Evolutionary conservation across 2,329 filamentous ascomycete genomes (phyloP).

Genomic region (Coleophoma eucalyptorum): DNA sequence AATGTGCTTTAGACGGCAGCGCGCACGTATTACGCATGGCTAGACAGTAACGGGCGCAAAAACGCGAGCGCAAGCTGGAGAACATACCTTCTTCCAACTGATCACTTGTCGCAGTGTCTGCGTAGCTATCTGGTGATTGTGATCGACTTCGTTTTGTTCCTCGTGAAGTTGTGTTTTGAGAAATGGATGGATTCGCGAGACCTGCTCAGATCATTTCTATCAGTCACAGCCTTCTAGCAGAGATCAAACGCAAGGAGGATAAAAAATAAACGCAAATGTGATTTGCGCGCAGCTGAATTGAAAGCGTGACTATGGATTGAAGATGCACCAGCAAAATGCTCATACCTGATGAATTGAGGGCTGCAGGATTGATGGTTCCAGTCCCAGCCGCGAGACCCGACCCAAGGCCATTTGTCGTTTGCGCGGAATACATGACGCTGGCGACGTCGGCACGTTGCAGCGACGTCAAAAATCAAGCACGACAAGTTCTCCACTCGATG

Average conservation of each 20-base stretch:
- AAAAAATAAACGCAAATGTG: background rate
- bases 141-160: slow-evolving; percentile 79
- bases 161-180: slow-evolving; percentile 55
- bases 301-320: no score
- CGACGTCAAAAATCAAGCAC: slow-evolving; percentile 25
- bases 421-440: slow-evolving; percentile 52
- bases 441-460: slow-evolving; percentile 29
- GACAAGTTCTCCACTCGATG: slow-evolving; percentile 4
- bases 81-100: slow-evolving; percentile 71
- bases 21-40: slow-evolving; percentile 22
- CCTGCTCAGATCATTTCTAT: slow-evolving; percentile 16
- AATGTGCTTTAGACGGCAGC: slow-evolving; percentile 7
- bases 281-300: slow-evolving; percentile 2
- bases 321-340: slow-evolving; percentile 19
- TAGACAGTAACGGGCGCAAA: slow-evolving; percentile 18
- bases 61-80: slow-evolving; percentile 15
- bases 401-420: slow-evolving; percentile 61
- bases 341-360: slow-evolving; percentile 75
- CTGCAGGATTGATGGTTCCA: slow-evolving; percentile 88
- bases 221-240: slow-evolving; percentile 7
- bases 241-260: no score
- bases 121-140: slow-evolving; percentile 51
- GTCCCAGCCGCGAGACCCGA: slow-evolving; percentile 61
- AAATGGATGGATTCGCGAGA: slow-evolving; percentile 32
- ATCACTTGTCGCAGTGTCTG: slow-evolving; percentile 47